Evolutionary conservation across 2,329 filamentous ascomycete species (phyloP).

Genomic region (Penicillium sp.): DNA sequence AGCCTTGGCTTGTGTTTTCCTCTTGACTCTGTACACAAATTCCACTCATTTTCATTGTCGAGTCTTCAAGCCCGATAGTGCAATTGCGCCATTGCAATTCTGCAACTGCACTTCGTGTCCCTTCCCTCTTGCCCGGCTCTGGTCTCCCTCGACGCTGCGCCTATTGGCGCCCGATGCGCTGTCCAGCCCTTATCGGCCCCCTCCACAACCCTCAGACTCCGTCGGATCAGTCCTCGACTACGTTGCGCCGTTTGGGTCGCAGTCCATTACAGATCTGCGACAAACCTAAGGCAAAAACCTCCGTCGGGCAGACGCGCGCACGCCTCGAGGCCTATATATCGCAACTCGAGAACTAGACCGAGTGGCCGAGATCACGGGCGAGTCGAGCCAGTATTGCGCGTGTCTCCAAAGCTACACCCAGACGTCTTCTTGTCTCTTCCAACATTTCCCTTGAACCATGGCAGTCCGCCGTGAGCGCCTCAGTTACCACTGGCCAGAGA

Average conservation of each 20-base stretch:
- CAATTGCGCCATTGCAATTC: too few relatives aligned
- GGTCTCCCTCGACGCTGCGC: conserved; percentile 9
- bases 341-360: not conserved
- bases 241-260: conserved; percentile 4
- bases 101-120: not conserved
- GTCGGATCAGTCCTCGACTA: not conserved
- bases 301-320: conserved; percentile 7
- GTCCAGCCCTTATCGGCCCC: conserved; percentile 16
- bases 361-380: not conserved
- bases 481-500: conserved; percentile 63
- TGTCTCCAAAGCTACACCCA: too few relatives aligned
- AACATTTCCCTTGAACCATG: conserved; percentile 27
- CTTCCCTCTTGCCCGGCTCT: not conserved
- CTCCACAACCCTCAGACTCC: conserved; percentile 6
- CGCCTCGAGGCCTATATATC: not conserved
- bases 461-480: conserved; percentile 34
- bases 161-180: conserved; percentile 25
- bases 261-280: not conserved
- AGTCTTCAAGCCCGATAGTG: too few relatives aligned
- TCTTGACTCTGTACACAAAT: not conserved
- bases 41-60: conserved; percentile 1
- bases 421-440: too few relatives aligned
- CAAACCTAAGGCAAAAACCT: not conserved
- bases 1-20: conserved; percentile 7
- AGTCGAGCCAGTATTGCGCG: too few relatives aligned